Conservation (phyloP, 495 filamentous ascomycete genomes). For the Aspergillus baeticus region DNA sequence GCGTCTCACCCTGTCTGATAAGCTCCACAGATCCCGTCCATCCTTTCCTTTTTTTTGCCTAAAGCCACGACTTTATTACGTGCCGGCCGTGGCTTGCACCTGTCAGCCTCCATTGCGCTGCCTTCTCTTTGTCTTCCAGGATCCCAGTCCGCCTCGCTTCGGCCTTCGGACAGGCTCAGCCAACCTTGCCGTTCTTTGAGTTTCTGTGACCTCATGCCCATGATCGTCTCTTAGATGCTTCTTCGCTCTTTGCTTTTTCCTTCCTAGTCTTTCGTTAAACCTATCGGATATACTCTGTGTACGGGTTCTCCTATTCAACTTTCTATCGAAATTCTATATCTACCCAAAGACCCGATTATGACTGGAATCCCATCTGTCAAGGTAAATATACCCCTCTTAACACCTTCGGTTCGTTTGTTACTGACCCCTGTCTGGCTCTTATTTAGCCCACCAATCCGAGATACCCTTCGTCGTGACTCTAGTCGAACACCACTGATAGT, state of each 20-base stretch:
- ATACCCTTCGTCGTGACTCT: conserved; percentile 6
- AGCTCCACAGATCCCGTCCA: conserved; percentile 10
- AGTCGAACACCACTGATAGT: neutral
- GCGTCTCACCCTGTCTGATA: conserved; percentile 12
- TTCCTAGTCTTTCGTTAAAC: conserved; percentile 9
- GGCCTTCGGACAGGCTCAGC: neutral
- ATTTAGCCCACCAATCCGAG: conserved; percentile 15
- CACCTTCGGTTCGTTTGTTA: conserved; percentile 1
- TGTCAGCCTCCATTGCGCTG: neutral
- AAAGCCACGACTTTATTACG: neutral
- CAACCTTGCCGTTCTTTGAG: neutral
- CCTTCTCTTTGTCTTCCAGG: conserved; percentile 4
- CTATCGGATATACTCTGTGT: neutral
- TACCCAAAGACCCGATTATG: conserved; percentile 5
- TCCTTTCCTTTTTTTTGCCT: neutral
- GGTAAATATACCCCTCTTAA: conserved; percentile 14
- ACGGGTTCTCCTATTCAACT: neutral
- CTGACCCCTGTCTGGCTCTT: conserved; percentile 13
- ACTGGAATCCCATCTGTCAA: conserved; percentile 6
- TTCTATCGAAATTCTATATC: neutral
- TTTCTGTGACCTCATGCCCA: neutral
- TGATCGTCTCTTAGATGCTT: neutral
- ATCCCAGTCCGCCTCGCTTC: conserved; percentile 5
- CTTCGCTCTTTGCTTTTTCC: neutral
- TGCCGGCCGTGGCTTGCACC: conserved; percentile 2